These are phyloP conservation scores for Lentinula edodes DNA, from an alignment of 768 basidiomycete genomes.

Conservation along the genomic window DNA sequence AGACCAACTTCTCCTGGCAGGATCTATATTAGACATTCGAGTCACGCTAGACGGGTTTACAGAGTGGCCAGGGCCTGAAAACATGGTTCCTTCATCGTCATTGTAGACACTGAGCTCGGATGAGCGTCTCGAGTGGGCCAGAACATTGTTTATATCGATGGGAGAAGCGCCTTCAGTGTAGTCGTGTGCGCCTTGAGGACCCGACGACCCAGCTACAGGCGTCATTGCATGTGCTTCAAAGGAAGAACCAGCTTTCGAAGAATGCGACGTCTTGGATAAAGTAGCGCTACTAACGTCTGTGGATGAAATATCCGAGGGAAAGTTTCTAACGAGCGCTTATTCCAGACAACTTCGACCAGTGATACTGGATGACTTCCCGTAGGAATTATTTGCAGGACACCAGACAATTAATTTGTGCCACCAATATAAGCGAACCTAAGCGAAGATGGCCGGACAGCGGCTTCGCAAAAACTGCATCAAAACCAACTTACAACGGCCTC, in stretches of 20 bases:
- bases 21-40: slow-evolving; percentile 64
- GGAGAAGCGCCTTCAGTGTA: slow-evolving; percentile 86
- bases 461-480: too few species aligned
- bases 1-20: slow-evolving; percentile 49
- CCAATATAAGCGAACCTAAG: too few species aligned
- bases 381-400: too few species aligned
- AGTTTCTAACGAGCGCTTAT: too few species aligned
- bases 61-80: slow-evolving; percentile 68
- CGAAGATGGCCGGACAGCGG: too few species aligned
- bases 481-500: too few species aligned
- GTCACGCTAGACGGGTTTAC: slow-evolving; percentile 77
- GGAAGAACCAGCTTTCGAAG: background rate
- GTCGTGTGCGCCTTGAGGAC: slow-evolving; percentile 31
- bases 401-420: too few species aligned
- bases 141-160: slow-evolving; percentile 61
- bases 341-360: too few species aligned
- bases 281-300: too few species aligned
- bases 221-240: slow-evolving; percentile 32
- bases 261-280: background rate
- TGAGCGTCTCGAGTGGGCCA: slow-evolving; percentile 43
- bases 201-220: slow-evolving; percentile 30
- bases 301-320: too few species aligned
- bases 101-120: slow-evolving; percentile 62
- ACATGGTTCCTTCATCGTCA: slow-evolving; percentile 62
- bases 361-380: too few species aligned